These are phyloP conservation scores for Penicillium paradoxum DNA, from an alignment of 495 filamentous ascomycete genomes.

Conservation along the genomic window DNA sequence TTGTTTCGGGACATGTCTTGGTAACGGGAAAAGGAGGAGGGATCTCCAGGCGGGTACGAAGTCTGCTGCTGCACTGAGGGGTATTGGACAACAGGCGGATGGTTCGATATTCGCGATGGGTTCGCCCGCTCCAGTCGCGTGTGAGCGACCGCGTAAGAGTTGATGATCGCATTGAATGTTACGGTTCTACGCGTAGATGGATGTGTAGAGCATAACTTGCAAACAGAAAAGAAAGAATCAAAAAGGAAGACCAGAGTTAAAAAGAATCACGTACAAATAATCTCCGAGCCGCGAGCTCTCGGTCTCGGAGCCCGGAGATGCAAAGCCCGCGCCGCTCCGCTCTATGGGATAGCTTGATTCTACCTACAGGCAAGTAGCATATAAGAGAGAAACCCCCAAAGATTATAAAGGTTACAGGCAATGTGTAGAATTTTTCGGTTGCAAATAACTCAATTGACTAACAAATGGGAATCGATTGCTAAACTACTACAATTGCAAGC, in stretches of 20 bases:
- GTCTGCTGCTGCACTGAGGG: constrained; percentile 12
- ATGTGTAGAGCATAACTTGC: too few species aligned
- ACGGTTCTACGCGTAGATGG: neutral
- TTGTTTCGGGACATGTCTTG: constrained; percentile 63
- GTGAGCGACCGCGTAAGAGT: constrained; percentile 11
- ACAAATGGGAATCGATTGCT: too few species aligned
- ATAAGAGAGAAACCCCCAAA: too few species aligned
- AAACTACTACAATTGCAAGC: too few species aligned
- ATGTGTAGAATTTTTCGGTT: too few species aligned
- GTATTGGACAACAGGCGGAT: constrained; percentile 27
- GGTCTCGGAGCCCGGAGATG: constrained; percentile 7
- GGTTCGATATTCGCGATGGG: constrained; percentile 1
- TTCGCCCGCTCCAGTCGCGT: constrained; percentile 17
- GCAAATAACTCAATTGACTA: too few species aligned
- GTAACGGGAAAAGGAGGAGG: constrained; percentile 45
- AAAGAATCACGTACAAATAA: neutral
- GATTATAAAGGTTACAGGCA: too few species aligned
- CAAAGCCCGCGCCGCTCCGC: constrained; percentile 1
- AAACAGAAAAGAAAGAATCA: too few species aligned
- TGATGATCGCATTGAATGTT: neutral
- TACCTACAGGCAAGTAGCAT: too few species aligned
- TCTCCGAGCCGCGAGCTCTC: constrained; percentile 1
- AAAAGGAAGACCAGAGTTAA: neutral
- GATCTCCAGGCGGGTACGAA: constrained; percentile 34
- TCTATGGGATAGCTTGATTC: too few species aligned